Base-by-base conservation (phyloP, 345 rosid genomes). In the Syzygium jambos region DNA sequence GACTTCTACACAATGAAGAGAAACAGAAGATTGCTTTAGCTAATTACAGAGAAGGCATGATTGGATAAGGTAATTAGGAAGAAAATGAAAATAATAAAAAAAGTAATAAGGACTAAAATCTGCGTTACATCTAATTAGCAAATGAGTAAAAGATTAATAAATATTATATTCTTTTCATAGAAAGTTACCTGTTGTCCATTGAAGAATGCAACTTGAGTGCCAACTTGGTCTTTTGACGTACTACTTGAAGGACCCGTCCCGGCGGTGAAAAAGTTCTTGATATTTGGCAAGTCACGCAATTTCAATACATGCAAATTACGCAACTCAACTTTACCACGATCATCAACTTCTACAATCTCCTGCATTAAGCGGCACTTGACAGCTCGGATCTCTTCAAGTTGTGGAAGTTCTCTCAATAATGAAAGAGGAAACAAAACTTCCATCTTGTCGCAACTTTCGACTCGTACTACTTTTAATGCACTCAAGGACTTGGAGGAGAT, bases 371-470 rank as follows among this genome's bases (percentile, higher is more conserved):
- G 2, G 38, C 77, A 63, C 3, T 3, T 0, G 2, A 6, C 1
- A n/a, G 7, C 2, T n/a, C 1, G 0, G 1, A 61, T 61, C 73
- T n/a, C 1, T 61, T 61, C 0, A 0, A 61, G 9, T 1, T 13
- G 5, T 61, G 73, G 19, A 61, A 61, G 73, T n/a, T 14, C 38
- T 0, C 38, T 61, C 19, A n/a, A 0, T 1, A 0, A 6, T n/a
- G 73, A 61, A n/a, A n/a, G 73, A 61, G 73, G 73, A 14, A n/a
- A 61, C 8, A 61, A 15, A 61, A 61, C 73, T 61, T n/a, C 38
- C 73, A 61, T 61, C 2, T n/a, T 27, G 17, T 6, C 0, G 3
- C 68, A 27, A 6, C 0, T 0, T 0, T 0, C 0, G 0, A 61
- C 34, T 61, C 1, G 34, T 27, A 61, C 17, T 27, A 5, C 17